These are phyloP conservation scores for Lumnitzera racemosa DNA, from an alignment of 345 rosid species.

Conservation along the genomic window DNA sequence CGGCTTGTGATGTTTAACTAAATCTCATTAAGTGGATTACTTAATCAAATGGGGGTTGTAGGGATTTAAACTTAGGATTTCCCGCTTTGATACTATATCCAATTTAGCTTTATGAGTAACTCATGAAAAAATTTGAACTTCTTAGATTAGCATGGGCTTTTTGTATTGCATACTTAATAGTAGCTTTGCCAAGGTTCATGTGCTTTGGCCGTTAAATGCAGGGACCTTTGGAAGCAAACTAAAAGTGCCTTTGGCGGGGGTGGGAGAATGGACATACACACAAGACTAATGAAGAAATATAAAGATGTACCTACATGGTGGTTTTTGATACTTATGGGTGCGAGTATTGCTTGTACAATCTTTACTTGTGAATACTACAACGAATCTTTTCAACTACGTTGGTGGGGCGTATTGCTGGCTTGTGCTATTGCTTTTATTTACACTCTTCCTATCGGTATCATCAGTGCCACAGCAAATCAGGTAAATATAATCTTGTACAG, in stretches of 20 bases:
- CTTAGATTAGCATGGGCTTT: too few species aligned
- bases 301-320: slow-evolving; percentile 68
- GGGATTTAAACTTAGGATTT: too few species aligned
- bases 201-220: slow-evolving; percentile 12
- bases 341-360: slow-evolving; percentile 40
- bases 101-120: too few species aligned
- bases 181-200: neutral
- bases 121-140: too few species aligned
- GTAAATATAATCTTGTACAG: too few species aligned
- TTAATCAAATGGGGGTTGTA: too few species aligned
- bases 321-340: slow-evolving; percentile 48
- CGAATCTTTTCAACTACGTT: slow-evolving; percentile 62
- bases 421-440: slow-evolving; percentile 67
- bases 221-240: slow-evolving; percentile 60
- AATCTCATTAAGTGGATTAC: too few species aligned
- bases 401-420: slow-evolving; percentile 90
- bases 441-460: slow-evolving; percentile 77
- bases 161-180: neutral
- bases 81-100: too few species aligned
- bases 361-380: slow-evolving; percentile 55
- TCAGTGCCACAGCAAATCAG: slow-evolving; percentile 35
- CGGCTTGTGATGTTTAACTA: too few species aligned
- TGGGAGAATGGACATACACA: slow-evolving; percentile 61
- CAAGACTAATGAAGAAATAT: slow-evolving; percentile 72
- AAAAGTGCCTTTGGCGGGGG: slow-evolving; percentile 40